Conservation (phyloP, 768 basidiomycete genomes). For the Boletus rubroflammeus region DNA sequence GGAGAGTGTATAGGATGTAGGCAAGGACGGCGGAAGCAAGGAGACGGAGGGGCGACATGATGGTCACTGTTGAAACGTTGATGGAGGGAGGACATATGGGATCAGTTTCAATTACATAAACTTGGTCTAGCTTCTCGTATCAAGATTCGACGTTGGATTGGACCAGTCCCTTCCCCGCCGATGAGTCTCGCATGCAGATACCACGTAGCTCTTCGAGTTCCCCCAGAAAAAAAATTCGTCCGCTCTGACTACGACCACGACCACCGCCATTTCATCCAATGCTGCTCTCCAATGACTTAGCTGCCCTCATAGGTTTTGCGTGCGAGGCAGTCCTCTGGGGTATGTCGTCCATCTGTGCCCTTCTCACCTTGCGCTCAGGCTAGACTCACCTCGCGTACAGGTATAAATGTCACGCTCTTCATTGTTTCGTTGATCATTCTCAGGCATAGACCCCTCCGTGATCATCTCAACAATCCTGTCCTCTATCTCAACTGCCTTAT, state of each 20-base stretch:
- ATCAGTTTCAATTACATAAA: no score
- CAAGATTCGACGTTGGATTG: no score
- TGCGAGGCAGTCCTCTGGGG: constrained; percentile 38
- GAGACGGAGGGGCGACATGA: constrained; percentile 2
- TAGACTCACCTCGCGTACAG: constrained; percentile 1
- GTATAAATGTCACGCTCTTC: constrained; percentile 28
- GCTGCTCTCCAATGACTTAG: constrained; percentile 28
- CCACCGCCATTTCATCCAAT: constrained; percentile 7
- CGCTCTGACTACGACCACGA: background rate
- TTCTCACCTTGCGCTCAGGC: background rate
- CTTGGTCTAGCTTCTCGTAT: no score
- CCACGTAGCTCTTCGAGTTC: no score
- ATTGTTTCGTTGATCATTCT: constrained; percentile 27
- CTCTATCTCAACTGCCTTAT: constrained; percentile 29
- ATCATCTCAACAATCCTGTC: constrained; percentile 22
- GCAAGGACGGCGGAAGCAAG: constrained; percentile 4
- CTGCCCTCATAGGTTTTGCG: constrained; percentile 36
- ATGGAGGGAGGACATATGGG: no score
- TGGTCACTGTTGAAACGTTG: no score
- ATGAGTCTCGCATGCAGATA: no score
- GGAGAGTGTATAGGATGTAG: constrained; percentile 18
- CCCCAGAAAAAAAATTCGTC: background rate
- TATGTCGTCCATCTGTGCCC: constrained; percentile 1
- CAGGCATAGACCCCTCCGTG: constrained; percentile 3
- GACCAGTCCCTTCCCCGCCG: no score